Base-by-base conservation (phyloP, 352 stramenopile species). In the Phytophthora podocarpi region DNA sequence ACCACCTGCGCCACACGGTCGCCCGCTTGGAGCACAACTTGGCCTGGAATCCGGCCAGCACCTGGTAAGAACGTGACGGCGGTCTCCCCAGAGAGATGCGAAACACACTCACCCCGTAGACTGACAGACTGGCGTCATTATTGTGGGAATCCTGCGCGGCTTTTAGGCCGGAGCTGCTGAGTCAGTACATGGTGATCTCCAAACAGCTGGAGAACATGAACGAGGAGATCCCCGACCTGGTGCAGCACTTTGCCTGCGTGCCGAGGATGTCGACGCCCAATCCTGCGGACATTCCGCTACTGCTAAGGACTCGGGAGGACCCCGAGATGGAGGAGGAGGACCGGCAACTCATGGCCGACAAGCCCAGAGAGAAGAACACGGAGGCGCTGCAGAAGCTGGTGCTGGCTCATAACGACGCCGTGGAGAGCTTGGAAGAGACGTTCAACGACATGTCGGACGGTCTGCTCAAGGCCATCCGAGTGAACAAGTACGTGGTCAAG, bases 161-260 rank as follows among this genome's bases (percentile, higher is more conserved):
- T n/a, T n/a, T n/a, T n/a, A 92, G 83, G 83, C 85, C 85, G 1
- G 83, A 94, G 59, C 73, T 93, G 31, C 62, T 94, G 40, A 90
- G 85, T 48, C 84, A 94, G 70, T 94, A 89, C 64, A 89, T 91
- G 78, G 85, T 94, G 32, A 91, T 94, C 50, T 80, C 85, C 43
- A 94, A 94, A 66, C 85, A 94, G 58, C 66, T 94, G 20, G 85
- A 95, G 70, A 95, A 95, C 67, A 95, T 95, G 77, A 91, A 93
- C 63, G 83, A 95, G 21, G 85, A 95, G 48, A 90, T 95, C 45
- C 85, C 85, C 15, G 85, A 95, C 36, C 70, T 91, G 59, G 67
- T 95, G 56, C 85, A 93, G 68, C 85, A 95, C 48, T 95, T 92
- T 57, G 85, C 83, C 10, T 95, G 85, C 35, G 82, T 91, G 24